phyloP scores from a whole-genome alignment of 257 asterid genomes.

The Agastache rugosa region DNA sequence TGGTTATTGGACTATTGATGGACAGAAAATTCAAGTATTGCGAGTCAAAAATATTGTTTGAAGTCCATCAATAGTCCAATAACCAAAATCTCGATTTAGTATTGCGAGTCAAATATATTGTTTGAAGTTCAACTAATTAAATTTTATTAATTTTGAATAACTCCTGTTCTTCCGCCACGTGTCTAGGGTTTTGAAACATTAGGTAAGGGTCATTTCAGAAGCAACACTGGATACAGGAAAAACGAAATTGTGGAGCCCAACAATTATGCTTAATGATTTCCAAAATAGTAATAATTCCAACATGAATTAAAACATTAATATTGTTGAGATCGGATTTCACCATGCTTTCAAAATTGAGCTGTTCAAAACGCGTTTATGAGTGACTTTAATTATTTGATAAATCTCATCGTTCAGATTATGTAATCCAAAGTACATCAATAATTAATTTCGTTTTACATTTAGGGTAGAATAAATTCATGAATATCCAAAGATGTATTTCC shows the following conservation, averaged over 20 bases:
- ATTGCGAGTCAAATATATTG: not conserved
- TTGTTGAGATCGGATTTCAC: not conserved
- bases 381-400: not conserved
- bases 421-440: too few relatives aligned
- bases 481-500: too few relatives aligned
- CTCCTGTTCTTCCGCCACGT: not conserved
- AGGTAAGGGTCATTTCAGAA: not conserved
- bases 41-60: too few relatives aligned
- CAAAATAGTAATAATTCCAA: not conserved
- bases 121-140: not conserved
- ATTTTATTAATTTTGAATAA: not conserved
- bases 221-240: not conserved
- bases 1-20: too few relatives aligned
- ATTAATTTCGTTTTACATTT: too few relatives aligned
- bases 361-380: not conserved
- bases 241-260: slow-evolving; percentile 9
- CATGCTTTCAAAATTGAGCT: not conserved
- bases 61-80: too few relatives aligned
- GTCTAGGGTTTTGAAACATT: not conserved
- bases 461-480: too few relatives aligned
- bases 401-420: too few relatives aligned
- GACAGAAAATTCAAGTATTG: too few relatives aligned
- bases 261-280: slow-evolving; percentile 17
- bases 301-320: too few relatives aligned
- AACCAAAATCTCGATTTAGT: too few relatives aligned